Base-by-base conservation (phyloP, 768 basidiomycete species). In the Gymnopilus junonius region DNA sequence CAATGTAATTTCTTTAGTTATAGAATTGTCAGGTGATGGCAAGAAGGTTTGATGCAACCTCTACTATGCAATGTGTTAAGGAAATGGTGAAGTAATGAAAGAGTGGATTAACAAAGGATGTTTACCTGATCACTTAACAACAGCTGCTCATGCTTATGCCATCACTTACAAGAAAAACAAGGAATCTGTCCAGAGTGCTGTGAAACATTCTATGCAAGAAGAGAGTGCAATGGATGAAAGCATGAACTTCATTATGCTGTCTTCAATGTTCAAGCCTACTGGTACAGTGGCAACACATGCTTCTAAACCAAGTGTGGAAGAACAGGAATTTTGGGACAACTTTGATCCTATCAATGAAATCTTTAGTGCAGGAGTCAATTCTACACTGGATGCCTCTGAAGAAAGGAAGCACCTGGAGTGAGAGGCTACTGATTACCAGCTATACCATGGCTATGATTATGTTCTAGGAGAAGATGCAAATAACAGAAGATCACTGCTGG, bases 11-110 rank as follows among this genome's bases (percentile, higher is more conserved):
- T 32, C n/a, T 21, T 34, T 21, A 61, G 59, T 55, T 23, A 31
- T 61, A n/a, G 50, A 61, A 20, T 11, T 43, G 8, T 61, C 59
- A 10, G 51, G 7, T 12, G 59, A 61, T n/a, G 59, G 59, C 4
- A 11, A 27, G 37, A 61, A 40, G 53, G 25, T 51, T 17, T 21
- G 37, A 53, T 61, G 59, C 59, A 61, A 35, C 4, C 43, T 55
- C 21, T 61, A 51, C 40, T 3, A 6, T 6, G 14, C 8, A 7
- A 37, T 37, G 14, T 2, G 59, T 7, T 8, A 48, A 5, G n/a
- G n/a, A 15, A 15, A 20, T 21, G 25, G 25, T 21, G 15, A 4
- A 29, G 8, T 4, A 17, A n/a, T n/a, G n/a, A n/a, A 23, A 11
- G 32, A 17, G 20, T 59, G 58, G 58, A 59, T 59, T 11, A 50